A percentile compares a stretch with the other conserved stretches of the same genome.
Conservation (phyloP, 176 grass and related monocot genomes). For the Chrysopogon serrulatus region DNA sequence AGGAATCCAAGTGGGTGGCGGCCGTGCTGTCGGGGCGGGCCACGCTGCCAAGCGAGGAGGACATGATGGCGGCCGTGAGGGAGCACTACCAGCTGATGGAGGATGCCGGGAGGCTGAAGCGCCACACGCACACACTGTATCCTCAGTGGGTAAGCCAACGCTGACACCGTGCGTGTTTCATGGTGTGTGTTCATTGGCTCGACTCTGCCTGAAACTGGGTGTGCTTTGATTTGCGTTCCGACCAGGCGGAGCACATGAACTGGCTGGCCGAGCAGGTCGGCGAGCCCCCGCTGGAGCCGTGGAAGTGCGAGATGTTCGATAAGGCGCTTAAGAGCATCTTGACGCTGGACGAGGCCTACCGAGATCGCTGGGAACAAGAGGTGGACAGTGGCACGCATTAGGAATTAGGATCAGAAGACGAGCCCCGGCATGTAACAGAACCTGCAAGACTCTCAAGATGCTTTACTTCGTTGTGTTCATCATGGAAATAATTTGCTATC, state of each 20-base stretch:
- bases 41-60: constrained; percentile 28
- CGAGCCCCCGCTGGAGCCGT: not conserved
- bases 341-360: constrained; percentile 7
- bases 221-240: not conserved
- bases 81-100: constrained; percentile 29
- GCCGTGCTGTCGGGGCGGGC: constrained; percentile 21
- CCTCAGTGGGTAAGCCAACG: not conserved
- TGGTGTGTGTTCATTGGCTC: not conserved
- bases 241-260: constrained; percentile 38
- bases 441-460: not conserved
- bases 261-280: constrained; percentile 28
- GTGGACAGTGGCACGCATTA: not conserved
- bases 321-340: not conserved
- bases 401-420: not conserved
- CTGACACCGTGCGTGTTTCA: not conserved
- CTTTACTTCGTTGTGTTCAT: not conserved
- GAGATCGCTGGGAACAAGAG: constrained; percentile 17
- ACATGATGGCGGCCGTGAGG: constrained; percentile 33
- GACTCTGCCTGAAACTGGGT: not conserved
- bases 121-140: constrained; percentile 34
- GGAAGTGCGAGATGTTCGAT: constrained; percentile 1
- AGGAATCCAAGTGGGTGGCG: constrained; percentile 45
- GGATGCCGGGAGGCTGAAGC: constrained; percentile 25
- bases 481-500: not conserved
- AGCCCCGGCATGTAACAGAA: not conserved